phyloP scores from a whole-genome alignment of 2,329 filamentous ascomycete species.

The Parafenestella ontariensis region DNA sequence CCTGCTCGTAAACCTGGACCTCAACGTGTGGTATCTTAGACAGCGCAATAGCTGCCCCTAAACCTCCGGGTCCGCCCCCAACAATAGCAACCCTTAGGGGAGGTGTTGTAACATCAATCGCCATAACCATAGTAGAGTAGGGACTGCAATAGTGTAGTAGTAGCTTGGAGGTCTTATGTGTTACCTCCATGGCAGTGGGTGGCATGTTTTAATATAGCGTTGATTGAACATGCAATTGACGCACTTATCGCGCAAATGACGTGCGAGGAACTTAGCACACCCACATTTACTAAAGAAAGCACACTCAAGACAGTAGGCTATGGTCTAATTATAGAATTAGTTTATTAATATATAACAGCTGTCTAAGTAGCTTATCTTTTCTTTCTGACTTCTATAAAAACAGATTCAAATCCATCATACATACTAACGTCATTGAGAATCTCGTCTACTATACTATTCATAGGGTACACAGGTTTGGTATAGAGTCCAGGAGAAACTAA shows the following conservation, averaged over 20 bases:
- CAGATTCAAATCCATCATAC: too few relatives aligned
- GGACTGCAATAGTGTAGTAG: not conserved
- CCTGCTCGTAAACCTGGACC: constrained; percentile 56
- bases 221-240: not conserved
- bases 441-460: too few relatives aligned
- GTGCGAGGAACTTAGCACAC: not conserved
- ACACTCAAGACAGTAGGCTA: too few relatives aligned
- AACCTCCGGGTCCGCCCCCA: constrained; percentile 49
- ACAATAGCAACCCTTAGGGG: constrained; percentile 46
- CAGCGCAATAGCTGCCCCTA: constrained; percentile 57
- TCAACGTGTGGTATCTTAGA: constrained; percentile 52
- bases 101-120: constrained; percentile 3
- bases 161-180: not conserved
- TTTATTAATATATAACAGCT: too few relatives aligned
- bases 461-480: too few relatives aligned
- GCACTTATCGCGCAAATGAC: not conserved
- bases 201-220: not conserved
- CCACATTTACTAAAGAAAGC: too few relatives aligned
- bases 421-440: too few relatives aligned
- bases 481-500: too few relatives aligned
- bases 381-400: too few relatives aligned
- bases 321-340: too few relatives aligned
- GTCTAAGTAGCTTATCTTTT: too few relatives aligned
- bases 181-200: not conserved
- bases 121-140: constrained; percentile 4